Base-by-base conservation (phyloP, 805 yeast species). In the Cyberlindnera suaveolens region DNA sequence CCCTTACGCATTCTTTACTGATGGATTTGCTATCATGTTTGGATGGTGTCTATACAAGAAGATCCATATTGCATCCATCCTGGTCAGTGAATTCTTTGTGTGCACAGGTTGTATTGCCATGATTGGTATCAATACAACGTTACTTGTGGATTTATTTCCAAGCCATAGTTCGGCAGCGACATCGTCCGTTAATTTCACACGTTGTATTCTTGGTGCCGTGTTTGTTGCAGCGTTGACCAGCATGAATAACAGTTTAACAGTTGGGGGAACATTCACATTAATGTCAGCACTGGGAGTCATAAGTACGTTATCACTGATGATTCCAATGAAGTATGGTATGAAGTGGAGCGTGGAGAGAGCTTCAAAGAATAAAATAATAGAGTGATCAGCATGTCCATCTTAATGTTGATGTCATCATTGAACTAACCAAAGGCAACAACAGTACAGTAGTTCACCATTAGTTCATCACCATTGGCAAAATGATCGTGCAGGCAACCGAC, bases 241-340 rank as follows among this genome's bases (percentile, higher is more conserved):
- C 39, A 84, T 89, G 91, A 66, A 70, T 13, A 42, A 44, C 0
- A 47, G 65, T 0, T 67, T 89, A 76, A 77, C 77, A 0, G 62
- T 75, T 11, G 96, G 96, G 1, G 93, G 96, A 15, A 75, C 85
- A 1, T 86, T 80, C 54, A 80, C 95, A 0, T 67, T 88, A n/a
- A 62, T 85, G 70, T 80, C 81, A 3, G 80, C 70, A 0, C 41
- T 82, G 1, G 67, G 74, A 5, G 19, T 57, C 7, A 18, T 55
- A 2, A 57, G 64, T 2, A 52, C 65, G 3, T 20, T 40, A 0
- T 20, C 52, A 11, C 47, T 67, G 8, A 41, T 55, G 10, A 41
- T 62, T 3, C 64, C 66, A 3, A 49, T 65, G 40, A 56, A 52
- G 30, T 55, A 57, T 23, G 71, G 70, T 15, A 51, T 59, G 43